Evolutionary conservation across 1,284 basidiomycete genomes (phyloP).

Genomic region (Xerocomus minutiporus): DNA sequence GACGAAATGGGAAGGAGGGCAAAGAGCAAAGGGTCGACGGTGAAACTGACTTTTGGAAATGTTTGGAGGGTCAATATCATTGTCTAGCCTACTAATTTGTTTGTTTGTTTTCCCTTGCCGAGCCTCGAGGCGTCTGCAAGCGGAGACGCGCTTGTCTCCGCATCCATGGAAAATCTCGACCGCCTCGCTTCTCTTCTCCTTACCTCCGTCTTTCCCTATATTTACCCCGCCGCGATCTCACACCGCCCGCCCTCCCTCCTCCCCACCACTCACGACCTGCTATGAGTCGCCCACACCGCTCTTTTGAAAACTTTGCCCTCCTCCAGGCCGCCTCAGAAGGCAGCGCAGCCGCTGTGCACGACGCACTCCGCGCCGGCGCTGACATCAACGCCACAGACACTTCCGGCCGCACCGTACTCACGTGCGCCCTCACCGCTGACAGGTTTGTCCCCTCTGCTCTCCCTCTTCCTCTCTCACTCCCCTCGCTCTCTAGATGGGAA

Average conservation of each 20-base stretch:
- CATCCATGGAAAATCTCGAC: slow-evolving; percentile 23
- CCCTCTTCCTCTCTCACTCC: not conserved
- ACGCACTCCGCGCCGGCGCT: slow-evolving; percentile 54
- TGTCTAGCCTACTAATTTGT: not conserved
- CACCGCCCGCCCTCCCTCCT: slow-evolving; percentile 1
- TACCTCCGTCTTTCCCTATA: slow-evolving; percentile 8
- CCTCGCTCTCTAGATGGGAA: slow-evolving; percentile 49
- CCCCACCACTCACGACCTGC: slow-evolving; percentile 27
- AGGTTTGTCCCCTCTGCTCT: slow-evolving; percentile 40
- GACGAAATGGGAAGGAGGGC: slow-evolving; percentile 14
- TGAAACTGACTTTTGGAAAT: not conserved
- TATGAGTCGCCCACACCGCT: slow-evolving; percentile 37
- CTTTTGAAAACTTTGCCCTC: slow-evolving; percentile 46
- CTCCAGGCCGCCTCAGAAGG: slow-evolving; percentile 56
- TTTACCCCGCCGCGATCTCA: too few species aligned
- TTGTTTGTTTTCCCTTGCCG: slow-evolving; percentile 3
- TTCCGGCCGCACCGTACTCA: slow-evolving; percentile 55
- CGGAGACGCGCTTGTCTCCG: slow-evolving; percentile 3
- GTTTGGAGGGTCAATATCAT: not conserved
- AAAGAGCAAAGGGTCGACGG: slow-evolving; percentile 6
- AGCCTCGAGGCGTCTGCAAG: slow-evolving; percentile 29
- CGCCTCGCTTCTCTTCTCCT: slow-evolving; percentile 1
- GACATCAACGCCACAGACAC: slow-evolving; percentile 62
- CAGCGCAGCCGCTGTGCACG: slow-evolving; percentile 47
- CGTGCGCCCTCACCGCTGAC: slow-evolving; percentile 65